A percentile compares a stretch with the other conserved stretches of the same genome.
Conservation (phyloP, 441 rosid genomes). For the Pelargonium fulgidum region DNA sequence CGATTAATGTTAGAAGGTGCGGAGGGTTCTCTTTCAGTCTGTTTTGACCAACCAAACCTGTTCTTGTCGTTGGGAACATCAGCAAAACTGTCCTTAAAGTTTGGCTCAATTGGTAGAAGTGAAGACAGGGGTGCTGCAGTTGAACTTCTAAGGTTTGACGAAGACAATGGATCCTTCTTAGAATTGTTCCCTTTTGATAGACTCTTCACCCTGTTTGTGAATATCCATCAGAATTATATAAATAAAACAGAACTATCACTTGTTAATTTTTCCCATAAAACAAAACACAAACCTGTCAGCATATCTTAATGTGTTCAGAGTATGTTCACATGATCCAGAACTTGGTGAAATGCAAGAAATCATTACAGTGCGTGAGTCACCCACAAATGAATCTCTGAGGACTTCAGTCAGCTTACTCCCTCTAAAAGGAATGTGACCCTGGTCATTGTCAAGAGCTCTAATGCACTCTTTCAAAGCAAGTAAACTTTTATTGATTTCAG, state of each 20-base stretch:
- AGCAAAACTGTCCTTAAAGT: constrained; percentile 54
- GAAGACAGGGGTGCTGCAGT: constrained; percentile 57
- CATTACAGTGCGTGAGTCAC: constrained; percentile 98
- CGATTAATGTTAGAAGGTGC: constrained; percentile 11
- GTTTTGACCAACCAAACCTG: constrained; percentile 58
- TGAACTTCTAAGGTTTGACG: constrained; percentile 75
- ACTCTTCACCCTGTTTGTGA: constrained; percentile 72
- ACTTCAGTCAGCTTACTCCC: constrained; percentile 98
- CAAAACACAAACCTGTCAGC: constrained; percentile 58
- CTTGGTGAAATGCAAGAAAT: constrained; percentile 95
- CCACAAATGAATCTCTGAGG: constrained; percentile 89
- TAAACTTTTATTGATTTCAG: constrained; percentile 95
- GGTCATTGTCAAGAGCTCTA: constrained; percentile 97
- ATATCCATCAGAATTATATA: not conserved
- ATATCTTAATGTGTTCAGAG: constrained; percentile 90
- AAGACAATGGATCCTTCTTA: constrained; percentile 71
- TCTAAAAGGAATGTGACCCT: constrained; percentile 96
- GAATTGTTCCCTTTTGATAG: constrained; percentile 85
- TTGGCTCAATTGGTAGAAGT: constrained; percentile 42
- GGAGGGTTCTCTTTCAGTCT: constrained; percentile 42
- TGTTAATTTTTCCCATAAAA: not conserved
- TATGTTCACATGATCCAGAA: constrained; percentile 97
- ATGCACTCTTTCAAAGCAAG: constrained; percentile 96
- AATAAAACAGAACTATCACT: constrained; percentile 5
- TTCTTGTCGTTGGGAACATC: constrained; percentile 44